These are phyloP conservation scores for Nakazawaea peltata DNA, from an alignment of 805 yeast genomes.

Conservation along the genomic window DNA sequence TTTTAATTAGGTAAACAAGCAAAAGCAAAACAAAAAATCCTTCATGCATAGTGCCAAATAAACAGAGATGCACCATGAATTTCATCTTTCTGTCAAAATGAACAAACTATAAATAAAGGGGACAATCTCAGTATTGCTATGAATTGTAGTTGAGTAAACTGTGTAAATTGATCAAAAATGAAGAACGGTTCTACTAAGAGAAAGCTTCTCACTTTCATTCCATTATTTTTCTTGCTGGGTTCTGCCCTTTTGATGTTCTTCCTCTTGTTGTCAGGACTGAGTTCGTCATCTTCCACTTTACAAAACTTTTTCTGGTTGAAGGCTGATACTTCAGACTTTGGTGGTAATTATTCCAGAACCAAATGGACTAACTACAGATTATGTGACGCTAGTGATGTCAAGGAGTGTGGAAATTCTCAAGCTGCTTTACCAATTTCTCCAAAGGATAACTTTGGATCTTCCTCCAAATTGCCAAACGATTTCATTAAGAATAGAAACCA, in stretches of 20 bases:
- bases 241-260: conserved; percentile 33
- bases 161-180: too few relatives aligned
- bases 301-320: conserved; percentile 71
- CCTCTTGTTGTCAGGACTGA: conserved; percentile 58
- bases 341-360: conserved; percentile 34
- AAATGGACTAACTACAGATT: conserved; percentile 83
- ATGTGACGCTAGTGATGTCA: conserved; percentile 34
- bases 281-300: conserved; percentile 40
- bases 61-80: too few relatives aligned
- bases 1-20: too few relatives aligned
- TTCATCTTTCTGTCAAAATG: too few relatives aligned
- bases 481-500: conserved; percentile 47
- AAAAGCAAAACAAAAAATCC: too few relatives aligned
- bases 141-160: too few relatives aligned
- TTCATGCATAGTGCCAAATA: too few relatives aligned
- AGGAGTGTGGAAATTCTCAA: conserved; percentile 40
- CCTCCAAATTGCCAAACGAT: conserved; percentile 39
- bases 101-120: too few relatives aligned
- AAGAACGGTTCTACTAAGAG: too few relatives aligned
- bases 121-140: too few relatives aligned
- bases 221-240: conserved; percentile 7
- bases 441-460: conserved; percentile 55
- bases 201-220: conserved; percentile 5
- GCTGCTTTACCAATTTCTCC: conserved; percentile 91
- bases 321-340: conserved; percentile 60